Conservation (phyloP, 768 basidiomycete genomes). For the Russula olivacea region DNA sequence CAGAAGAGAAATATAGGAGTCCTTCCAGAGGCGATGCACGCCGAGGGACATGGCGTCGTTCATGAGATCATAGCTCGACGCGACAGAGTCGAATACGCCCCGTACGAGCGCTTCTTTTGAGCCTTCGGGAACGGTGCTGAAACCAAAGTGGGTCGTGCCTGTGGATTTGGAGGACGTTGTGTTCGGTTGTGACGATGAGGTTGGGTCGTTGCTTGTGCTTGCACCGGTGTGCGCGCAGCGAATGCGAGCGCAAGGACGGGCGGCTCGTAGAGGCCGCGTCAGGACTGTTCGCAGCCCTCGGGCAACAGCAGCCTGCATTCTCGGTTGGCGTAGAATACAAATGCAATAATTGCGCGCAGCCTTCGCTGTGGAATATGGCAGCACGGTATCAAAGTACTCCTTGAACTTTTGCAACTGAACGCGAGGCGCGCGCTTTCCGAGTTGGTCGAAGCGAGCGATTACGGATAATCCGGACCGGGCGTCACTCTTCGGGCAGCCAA, state of each 20-base stretch:
- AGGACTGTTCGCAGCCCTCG: conserved; percentile 9
- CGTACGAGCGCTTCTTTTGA: conserved; percentile 87
- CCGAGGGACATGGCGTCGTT: conserved; percentile 99
- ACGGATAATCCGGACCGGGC: background rate
- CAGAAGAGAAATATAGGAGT: conserved; percentile 70
- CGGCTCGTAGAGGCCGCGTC: background rate
- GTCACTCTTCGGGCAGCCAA: no score
- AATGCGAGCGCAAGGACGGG: conserved; percentile 12
- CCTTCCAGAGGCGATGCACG: conserved; percentile 96
- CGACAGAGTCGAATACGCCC: conserved; percentile 91
- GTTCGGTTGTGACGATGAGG: conserved; percentile 1
- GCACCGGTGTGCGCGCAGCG: conserved; percentile 15
- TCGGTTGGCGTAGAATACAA: background rate
- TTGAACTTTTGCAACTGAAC: no score
- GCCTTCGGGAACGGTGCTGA: conserved; percentile 80
- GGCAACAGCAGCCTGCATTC: conserved; percentile 19
- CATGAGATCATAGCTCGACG: conserved; percentile 94
- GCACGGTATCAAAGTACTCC: no score
- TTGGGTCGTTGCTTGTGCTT: background rate
- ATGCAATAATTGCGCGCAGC: background rate
- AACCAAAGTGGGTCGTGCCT: conserved; percentile 85
- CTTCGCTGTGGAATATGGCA: background rate
- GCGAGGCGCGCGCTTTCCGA: background rate
- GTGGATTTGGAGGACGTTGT: conserved; percentile 8
- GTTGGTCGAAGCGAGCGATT: background rate